Evolutionary conservation across 73 alveolate genomes (phyloP), one percentile per base, ranked within the genome.

Genomic region (Urostyla sp.): DNA sequence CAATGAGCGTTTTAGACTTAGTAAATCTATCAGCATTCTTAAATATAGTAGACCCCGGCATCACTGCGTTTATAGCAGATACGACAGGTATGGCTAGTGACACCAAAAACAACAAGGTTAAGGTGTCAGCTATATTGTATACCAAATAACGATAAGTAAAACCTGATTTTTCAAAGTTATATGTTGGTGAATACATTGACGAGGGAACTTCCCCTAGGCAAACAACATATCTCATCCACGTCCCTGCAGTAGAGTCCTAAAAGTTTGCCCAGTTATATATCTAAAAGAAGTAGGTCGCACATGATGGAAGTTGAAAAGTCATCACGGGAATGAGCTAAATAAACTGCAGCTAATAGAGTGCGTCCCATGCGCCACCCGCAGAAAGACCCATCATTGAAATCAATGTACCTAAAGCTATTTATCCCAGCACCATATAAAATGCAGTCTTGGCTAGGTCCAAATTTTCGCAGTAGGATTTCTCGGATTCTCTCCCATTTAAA

Each of bases 281-380:
- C 28, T 63, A 40, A 37, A 43, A 63, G 79, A 63, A 63, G 44
- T 63, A 63, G 18, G 44, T 31, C 24, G 55, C 79, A 63, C 79
- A 63, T 1, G 79, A 63, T 40, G 79, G 79, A 28, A 60, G 61
- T 40, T 57, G n/a, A 20, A 63, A 43, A 10, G 79, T 43, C 16
- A 18, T 3, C 15, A 43, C 60, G 21, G 79, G 79, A 13, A 40
- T 16, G 37, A 63, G 30, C 20, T 63, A 60, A n/a, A 60, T 63
- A 13, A 38, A 40, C 31, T 63, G 30, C n/a, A 63, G 30, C 44
- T 43, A 31, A 24, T 63, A 63, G 60, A 63, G 44, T 24, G 79
- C 79, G 44, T 63, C 79, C 79, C 79, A 63, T 3, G 79, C 79
- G 10, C 79, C 79, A 20, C 49, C 79, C 21, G 79, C 79, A 20